Base-by-base conservation (phyloP, 352 stramenopile species). In the Phytophthora uliginosa region DNA sequence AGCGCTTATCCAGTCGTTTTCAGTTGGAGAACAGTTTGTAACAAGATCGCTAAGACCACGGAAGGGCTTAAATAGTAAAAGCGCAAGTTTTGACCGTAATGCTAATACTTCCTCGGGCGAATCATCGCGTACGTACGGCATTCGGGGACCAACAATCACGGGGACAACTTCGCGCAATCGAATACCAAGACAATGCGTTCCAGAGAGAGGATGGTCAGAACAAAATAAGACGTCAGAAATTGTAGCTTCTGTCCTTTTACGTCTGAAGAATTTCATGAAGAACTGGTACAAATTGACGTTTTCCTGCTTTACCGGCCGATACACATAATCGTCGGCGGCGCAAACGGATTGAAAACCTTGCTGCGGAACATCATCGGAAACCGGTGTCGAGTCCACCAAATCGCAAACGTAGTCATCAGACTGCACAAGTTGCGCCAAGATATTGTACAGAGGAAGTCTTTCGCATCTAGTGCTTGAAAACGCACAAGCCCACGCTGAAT, bases 211-310 rank as follows among this genome's bases (percentile, higher is more conserved):
- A 7, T 59, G 52, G 6, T 45, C 17, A 28, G 6, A 5, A 15
- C 24, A 3, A 36, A 59, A 59, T 4, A 4, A 7, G 3, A 45
- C 5, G 5, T 26, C 15, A 13, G 26, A 22, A 28, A 3, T 42
- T 17, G 18, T 10, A 7, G 4, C 9, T 7, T 8, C 17, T 34
- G 6, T 31, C 2, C 15, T 7, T 26, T 52, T 63, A 10, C 42
- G 7, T 24, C 57, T 20, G 17, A 45, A 63, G 24, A 54, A 63
- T 20, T 7, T 20, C 40, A 63, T 56, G 12, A 31, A n/a, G 45
- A 56, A 56, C 20, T 56, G 42, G 42, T 55, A 64, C 13, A 64
- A n/a, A n/a, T 47, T 56, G 12, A 64, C 4, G 8, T n/a, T 31
- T 9, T 48, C 17, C 17, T 56, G n/a, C 4, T 12, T 20, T 5